These are phyloP conservation scores for Pseudoscleropodium purum DNA, from an alignment of 225 moss, liverwort and hornwort species.

Conservation along the genomic window DNA sequence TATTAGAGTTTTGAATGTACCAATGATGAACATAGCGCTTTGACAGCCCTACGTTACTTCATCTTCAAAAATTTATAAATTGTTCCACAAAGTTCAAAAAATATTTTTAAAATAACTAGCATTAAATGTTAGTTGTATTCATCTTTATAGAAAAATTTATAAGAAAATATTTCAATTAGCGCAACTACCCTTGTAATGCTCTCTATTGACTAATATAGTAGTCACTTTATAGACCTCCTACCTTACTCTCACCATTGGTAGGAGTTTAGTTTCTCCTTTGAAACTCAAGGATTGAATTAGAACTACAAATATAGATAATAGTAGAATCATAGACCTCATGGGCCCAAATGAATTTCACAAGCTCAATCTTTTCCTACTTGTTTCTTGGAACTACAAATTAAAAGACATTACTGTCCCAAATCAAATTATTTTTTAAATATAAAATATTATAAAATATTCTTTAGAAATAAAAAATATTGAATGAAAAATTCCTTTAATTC, in stretches of 20 bases:
- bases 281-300: not conserved
- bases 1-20: not conserved
- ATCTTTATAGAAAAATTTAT: not conserved
- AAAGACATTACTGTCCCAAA: not conserved
- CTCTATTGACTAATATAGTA: rapidly evolving
- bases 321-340: not conserved
- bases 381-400: too few relatives aligned
- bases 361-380: not conserved
- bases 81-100: not conserved
- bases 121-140: not conserved
- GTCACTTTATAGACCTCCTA: not conserved
- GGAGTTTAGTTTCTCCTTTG: rapidly evolving
- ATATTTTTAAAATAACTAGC: not conserved
- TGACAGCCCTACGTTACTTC: not conserved
- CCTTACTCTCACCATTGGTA: rapidly evolving
- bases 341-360: not conserved
- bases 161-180: not conserved
- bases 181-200: rapidly evolving
- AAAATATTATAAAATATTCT: not conserved
- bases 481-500: not conserved
- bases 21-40: not conserved
- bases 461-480: not conserved
- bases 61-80: not conserved
- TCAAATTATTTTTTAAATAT: not conserved
- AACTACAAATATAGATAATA: not conserved